These are phyloP conservation scores for Endocalyx cinctus DNA, from an alignment of 2,329 filamentous ascomycete species.

Conservation along the genomic window DNA sequence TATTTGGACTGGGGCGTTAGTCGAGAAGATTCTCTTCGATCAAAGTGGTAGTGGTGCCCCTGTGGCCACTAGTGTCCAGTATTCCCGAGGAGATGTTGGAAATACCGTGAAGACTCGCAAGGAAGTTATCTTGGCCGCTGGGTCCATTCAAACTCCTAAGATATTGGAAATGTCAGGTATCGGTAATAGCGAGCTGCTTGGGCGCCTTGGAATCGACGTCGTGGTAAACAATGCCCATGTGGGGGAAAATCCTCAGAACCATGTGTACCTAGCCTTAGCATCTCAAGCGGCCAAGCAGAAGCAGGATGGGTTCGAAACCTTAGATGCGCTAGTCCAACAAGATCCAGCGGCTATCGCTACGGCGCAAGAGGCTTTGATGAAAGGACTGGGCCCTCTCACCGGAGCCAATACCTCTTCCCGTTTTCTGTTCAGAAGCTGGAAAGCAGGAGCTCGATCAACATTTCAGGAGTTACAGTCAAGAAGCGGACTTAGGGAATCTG, in stretches of 20 bases:
- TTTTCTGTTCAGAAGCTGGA: too few relatives aligned
- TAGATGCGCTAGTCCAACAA: neutral
- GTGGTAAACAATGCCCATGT: neutral
- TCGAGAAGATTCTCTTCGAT: neutral
- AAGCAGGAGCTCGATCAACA: too few relatives aligned
- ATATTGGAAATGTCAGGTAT: neutral
- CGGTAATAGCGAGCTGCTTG: neutral
- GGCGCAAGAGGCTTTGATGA: too few relatives aligned
- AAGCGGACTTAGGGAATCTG: too few relatives aligned
- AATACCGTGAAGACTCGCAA: neutral
- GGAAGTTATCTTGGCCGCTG: neutral
- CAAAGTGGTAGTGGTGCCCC: neutral
- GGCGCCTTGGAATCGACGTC: neutral
- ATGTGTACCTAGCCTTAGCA: neutral
- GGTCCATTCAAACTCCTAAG: neutral
- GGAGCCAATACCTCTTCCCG: too few relatives aligned
- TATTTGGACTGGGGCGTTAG: neutral
- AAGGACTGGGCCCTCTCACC: too few relatives aligned
- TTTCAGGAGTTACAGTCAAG: too few relatives aligned
- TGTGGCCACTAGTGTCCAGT: neutral
- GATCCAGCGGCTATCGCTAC: neutral
- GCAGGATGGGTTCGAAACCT: neutral
- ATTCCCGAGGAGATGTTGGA: neutral
- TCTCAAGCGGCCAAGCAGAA: neutral
- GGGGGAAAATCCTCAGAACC: neutral